Conservation (phyloP, 2,329 filamentous ascomycete species). For the Xylariaceae sp. region DNA sequence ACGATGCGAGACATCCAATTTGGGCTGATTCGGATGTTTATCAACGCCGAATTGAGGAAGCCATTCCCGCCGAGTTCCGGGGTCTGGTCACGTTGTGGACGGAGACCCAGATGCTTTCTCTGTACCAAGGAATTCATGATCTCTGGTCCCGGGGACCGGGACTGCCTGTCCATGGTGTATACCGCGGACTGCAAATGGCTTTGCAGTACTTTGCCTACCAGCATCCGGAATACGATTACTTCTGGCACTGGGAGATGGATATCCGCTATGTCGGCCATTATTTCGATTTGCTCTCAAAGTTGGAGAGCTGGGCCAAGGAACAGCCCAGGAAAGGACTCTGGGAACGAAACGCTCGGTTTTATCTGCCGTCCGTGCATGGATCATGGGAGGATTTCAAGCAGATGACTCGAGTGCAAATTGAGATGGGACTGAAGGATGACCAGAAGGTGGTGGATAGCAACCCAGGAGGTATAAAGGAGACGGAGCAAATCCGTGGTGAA, state of each 20-base stretch:
- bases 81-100: slow-evolving; percentile 90
- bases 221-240: slow-evolving; percentile 84
- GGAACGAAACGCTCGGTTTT: slow-evolving; percentile 75
- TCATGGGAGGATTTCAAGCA: slow-evolving; percentile 75
- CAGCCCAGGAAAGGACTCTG: slow-evolving; percentile 77
- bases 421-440: slow-evolving; percentile 59
- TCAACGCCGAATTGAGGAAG: slow-evolving; percentile 59
- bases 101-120: slow-evolving; percentile 82
- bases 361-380: slow-evolving; percentile 69
- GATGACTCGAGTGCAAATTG: slow-evolving; percentile 69
- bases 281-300: slow-evolving; percentile 66
- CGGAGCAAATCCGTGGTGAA: slow-evolving; percentile 38
- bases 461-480: slow-evolving; percentile 39
- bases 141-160: slow-evolving; percentile 60
- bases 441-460: slow-evolving; percentile 63
- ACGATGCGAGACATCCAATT: slow-evolving; percentile 67
- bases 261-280: slow-evolving; percentile 85
- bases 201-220: slow-evolving; percentile 87
- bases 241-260: slow-evolving; percentile 97
- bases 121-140: slow-evolving; percentile 84
- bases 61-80: slow-evolving; percentile 77
- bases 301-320: slow-evolving; percentile 62
- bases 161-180: slow-evolving; percentile 83
- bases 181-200: slow-evolving; percentile 88
- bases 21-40: slow-evolving; percentile 71